Evolutionary conservation across 768 basidiomycete species (phyloP).

Genomic region (Hysterangium stoloniferum): DNA sequence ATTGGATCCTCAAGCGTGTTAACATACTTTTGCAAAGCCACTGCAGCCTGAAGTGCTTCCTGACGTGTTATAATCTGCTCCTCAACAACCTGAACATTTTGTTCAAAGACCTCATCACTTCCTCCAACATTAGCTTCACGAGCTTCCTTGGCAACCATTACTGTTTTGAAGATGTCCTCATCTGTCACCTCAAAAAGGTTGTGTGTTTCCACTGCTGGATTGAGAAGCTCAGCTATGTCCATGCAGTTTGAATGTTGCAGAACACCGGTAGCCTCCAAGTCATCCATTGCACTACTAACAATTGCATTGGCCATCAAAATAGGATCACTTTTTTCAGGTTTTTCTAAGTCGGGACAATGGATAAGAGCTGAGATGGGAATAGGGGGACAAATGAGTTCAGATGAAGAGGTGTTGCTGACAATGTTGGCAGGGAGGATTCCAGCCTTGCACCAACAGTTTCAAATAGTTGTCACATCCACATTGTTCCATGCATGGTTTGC

Average conservation of each 20-base stretch:
- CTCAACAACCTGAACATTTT: no score
- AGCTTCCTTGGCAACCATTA: background rate
- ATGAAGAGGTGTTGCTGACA: background rate
- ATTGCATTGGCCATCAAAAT: no score
- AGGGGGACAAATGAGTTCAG: conserved; percentile 19
- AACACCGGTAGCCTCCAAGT: no score
- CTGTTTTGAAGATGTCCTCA: background rate
- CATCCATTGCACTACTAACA: no score
- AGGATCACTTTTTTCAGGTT: no score
- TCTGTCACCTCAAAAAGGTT: background rate
- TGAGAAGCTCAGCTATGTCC: no score
- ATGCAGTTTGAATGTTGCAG: conserved; percentile 28
- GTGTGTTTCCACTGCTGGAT: conserved; percentile 13
- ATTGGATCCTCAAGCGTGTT: no score
- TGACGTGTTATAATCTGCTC: no score
- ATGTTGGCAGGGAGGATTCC: conserved; percentile 19
- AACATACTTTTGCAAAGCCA: no score
- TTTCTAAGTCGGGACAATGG: no score
- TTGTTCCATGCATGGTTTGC: conserved; percentile 27
- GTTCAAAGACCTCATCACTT: background rate
- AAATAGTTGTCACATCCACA: conserved; percentile 26
- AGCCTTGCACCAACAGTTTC: conserved; percentile 31
- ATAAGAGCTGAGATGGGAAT: conserved; percentile 18
- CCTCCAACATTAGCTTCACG: background rate
- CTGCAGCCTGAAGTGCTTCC: no score